A percentile compares a stretch with the other conserved stretches of the same genome.
Evolutionary conservation across 352 stramenopile genomes (phyloP).

Genomic region (Pilasporangium apinafurcum): DNA sequence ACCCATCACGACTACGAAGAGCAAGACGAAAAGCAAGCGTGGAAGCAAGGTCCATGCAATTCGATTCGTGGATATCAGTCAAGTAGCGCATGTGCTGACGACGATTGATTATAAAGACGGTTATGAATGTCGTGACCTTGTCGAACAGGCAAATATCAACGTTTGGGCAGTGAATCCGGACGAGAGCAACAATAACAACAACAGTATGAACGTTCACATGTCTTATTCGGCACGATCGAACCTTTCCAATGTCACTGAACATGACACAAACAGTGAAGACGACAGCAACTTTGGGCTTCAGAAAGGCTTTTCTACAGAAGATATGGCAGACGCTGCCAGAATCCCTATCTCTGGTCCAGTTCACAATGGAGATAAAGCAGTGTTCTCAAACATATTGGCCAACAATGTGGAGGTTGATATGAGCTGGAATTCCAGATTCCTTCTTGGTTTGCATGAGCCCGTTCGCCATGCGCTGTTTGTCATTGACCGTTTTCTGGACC

Average conservation of each 20-base stretch:
- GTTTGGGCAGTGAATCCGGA: too few relatives aligned
- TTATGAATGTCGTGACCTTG: conserved; percentile 36
- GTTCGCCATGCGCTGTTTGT: conserved; percentile 76
- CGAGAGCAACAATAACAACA: too few relatives aligned
- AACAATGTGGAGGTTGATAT: conserved; percentile 35
- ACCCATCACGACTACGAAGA: conserved; percentile 8
- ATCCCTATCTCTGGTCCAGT: conserved; percentile 36
- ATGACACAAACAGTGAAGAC: conserved; percentile 4
- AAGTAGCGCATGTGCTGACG: conserved; percentile 69
- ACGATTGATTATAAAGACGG: conserved; percentile 68
- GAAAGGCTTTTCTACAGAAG: conserved; percentile 28
- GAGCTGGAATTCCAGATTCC: conserved; percentile 72
- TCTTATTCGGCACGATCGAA: conserved; percentile 15
- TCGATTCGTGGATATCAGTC: conserved; percentile 73
- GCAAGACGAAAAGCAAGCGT: conserved; percentile 15
- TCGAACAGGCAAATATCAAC: neutral
- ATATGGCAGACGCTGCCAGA: conserved; percentile 29
- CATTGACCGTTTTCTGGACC: conserved; percentile 75
- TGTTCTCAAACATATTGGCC: conserved; percentile 68
- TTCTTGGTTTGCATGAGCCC: conserved; percentile 73
- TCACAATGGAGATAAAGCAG: conserved; percentile 29
- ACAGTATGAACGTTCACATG: conserved; percentile 9
- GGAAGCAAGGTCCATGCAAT: too few relatives aligned
- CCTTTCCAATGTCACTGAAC: conserved; percentile 6
- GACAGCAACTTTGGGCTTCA: conserved; percentile 16